Percentiles rank a stretch among this genome's conserved stretches.
Evolutionary conservation across 1,284 basidiomycete genomes (phyloP).

Genomic region (Amylostereum areolatum): DNA sequence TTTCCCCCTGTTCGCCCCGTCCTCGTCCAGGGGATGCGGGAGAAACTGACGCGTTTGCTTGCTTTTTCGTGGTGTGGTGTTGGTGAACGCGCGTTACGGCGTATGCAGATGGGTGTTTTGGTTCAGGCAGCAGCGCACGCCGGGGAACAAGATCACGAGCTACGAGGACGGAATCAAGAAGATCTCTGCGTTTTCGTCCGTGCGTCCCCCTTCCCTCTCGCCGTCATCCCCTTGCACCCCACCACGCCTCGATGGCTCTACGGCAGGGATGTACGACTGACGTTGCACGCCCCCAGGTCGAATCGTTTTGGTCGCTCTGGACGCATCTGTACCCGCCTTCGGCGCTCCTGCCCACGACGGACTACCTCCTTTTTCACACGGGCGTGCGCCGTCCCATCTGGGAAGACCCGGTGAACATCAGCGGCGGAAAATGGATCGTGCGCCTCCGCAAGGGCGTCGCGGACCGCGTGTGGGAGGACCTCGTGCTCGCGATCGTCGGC

Average conservation of each 20-base stretch:
- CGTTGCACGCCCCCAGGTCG: slow-evolving; percentile 41
- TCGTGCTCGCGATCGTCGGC: slow-evolving; percentile 71
- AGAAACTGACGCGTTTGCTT: background rate
- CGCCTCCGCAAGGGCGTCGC: slow-evolving; percentile 78
- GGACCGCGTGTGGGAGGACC: slow-evolving; percentile 79
- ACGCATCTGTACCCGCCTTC: slow-evolving; percentile 76
- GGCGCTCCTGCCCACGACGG: slow-evolving; percentile 68
- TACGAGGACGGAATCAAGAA: slow-evolving; percentile 88
- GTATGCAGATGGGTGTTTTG: slow-evolving; percentile 74
- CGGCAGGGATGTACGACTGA: slow-evolving; percentile 1
- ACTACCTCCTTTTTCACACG: slow-evolving; percentile 81
- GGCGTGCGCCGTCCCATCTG: slow-evolving; percentile 80
- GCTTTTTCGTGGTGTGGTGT: background rate
- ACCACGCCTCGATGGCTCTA: background rate
- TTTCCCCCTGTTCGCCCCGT: slow-evolving; percentile 29
- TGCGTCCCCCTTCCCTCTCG: slow-evolving; percentile 32
- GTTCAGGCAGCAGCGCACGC: slow-evolving; percentile 78
- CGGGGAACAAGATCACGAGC: slow-evolving; percentile 73
- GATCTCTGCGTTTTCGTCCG: slow-evolving; percentile 71
- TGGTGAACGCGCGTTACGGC: background rate
- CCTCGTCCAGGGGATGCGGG: background rate
- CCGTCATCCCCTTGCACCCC: background rate
- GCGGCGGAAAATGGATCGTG: slow-evolving; percentile 92
- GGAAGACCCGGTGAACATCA: slow-evolving; percentile 83
- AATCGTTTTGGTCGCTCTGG: slow-evolving; percentile 82